These are phyloP conservation scores for Luvunga scandens DNA, from an alignment of 345 rosid species.

Conservation along the genomic window DNA sequence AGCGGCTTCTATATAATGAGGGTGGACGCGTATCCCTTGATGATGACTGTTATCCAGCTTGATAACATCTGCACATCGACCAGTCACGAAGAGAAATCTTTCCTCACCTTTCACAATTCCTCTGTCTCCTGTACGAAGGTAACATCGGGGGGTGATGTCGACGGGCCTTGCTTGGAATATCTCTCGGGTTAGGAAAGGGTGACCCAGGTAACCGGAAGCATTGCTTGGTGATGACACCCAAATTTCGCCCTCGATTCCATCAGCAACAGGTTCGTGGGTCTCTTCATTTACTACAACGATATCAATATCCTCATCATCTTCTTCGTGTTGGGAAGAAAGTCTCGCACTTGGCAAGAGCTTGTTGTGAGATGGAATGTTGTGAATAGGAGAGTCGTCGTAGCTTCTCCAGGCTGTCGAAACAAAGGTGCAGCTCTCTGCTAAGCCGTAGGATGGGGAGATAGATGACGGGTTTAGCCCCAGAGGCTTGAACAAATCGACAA, in stretches of 20 bases:
- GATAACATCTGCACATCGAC: constrained; percentile 47
- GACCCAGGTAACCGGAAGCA: constrained; percentile 49
- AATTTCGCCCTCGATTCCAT: constrained; percentile 60
- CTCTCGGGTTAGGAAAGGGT: constrained; percentile 47
- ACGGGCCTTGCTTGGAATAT: constrained; percentile 40
- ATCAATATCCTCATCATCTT: constrained; percentile 35
- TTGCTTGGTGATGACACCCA: constrained; percentile 75
- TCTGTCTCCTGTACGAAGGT: constrained; percentile 50
- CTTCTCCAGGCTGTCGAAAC: constrained; percentile 66
- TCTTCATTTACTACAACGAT: constrained; percentile 50
- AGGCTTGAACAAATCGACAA: constrained; percentile 31
- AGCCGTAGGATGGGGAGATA: constrained; percentile 61
- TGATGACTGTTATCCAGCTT: constrained; percentile 19
- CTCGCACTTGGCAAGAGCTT: constrained; percentile 54
- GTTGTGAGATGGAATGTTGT: constrained; percentile 37
- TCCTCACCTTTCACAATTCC: constrained; percentile 50
- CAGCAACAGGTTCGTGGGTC: constrained; percentile 38
- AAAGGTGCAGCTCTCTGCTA: constrained; percentile 65
- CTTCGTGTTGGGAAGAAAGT: constrained; percentile 23
- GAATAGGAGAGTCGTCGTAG: constrained; percentile 11
- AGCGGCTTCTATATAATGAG: constrained; percentile 52
- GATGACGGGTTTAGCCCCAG: constrained; percentile 44
- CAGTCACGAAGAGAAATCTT: constrained; percentile 50
- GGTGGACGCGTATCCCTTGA: constrained; percentile 40
- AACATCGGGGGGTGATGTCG: constrained; percentile 24